phyloP scores from a whole-genome alignment of 306 rosid genomes.

The Castanea crenata region DNA sequence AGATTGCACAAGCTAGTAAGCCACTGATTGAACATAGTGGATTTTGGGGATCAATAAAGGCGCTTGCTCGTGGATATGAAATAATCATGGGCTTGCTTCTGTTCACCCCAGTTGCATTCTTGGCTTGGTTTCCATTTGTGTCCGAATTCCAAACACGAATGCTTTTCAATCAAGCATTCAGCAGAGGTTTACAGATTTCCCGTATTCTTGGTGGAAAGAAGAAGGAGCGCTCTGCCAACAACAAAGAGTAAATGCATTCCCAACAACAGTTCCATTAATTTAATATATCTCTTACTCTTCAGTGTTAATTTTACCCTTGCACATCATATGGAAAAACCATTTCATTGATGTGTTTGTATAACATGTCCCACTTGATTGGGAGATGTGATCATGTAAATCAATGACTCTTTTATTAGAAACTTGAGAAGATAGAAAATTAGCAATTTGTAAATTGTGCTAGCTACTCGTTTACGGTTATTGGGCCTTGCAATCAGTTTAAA shows the following conservation, averaged over 20 bases:
- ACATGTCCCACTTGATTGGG: slow-evolving; percentile 9
- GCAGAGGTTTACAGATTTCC: slow-evolving; percentile 92
- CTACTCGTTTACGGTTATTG: neutral
- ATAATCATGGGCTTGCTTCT: slow-evolving; percentile 81
- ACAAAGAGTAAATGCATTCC: slow-evolving; percentile 52
- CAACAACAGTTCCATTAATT: neutral
- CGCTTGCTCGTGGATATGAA: slow-evolving; percentile 85
- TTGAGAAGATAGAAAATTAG: neutral
- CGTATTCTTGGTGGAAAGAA: slow-evolving; percentile 88
- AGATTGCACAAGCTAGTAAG: slow-evolving; percentile 97
- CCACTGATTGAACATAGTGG: slow-evolving; percentile 46
- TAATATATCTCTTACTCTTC: neutral
- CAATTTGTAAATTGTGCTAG: neutral
- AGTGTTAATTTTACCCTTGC: neutral
- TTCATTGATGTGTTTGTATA: neutral
- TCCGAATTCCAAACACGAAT: slow-evolving; percentile 94
- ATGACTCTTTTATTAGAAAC: neutral
- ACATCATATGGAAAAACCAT: neutral
- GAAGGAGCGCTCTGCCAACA: slow-evolving; percentile 61
- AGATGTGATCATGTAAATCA: neutral
- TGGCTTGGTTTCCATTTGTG: slow-evolving; percentile 98
- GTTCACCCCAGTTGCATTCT: slow-evolving; percentile 87
- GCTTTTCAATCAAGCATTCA: slow-evolving; percentile 98
- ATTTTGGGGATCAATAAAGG: slow-evolving; percentile 69
- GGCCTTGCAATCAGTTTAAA: neutral